Evolutionary conservation across 2,329 filamentous ascomycete genomes (phyloP).

Genomic region (Penicillium occitanis): DNA sequence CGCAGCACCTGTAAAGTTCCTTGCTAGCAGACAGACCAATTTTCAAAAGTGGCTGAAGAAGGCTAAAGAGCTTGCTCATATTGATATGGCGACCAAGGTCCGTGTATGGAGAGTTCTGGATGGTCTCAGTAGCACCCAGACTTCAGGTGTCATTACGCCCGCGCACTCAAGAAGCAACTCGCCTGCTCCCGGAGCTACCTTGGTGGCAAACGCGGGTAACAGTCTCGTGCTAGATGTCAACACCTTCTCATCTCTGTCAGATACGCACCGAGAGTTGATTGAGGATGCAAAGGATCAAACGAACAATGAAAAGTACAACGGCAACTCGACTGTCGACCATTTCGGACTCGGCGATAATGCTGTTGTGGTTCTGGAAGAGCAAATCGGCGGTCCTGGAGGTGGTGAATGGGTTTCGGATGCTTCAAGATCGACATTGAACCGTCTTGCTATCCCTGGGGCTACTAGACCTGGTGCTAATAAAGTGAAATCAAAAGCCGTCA

Average conservation of each 20-base stretch:
- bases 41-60: conserved; percentile 74
- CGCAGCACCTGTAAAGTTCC: conserved; percentile 62
- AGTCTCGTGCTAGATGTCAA: conserved; percentile 62
- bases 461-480: conserved; percentile 37
- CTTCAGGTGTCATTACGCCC: conserved; percentile 47
- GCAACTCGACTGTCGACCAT: conserved; percentile 63
- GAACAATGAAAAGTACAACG: conserved; percentile 73
- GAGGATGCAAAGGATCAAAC: conserved; percentile 68
- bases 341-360: conserved; percentile 70
- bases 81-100: conserved; percentile 71
- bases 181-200: conserved; percentile 44
- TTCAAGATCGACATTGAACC: conserved; percentile 44
- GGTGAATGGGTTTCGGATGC: conserved; percentile 58
- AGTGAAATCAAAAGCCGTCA: conserved; percentile 40
- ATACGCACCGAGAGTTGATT: conserved; percentile 63
- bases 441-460: conserved; percentile 51
- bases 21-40: conserved; percentile 68
- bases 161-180: conserved; percentile 46
- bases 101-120: conserved; percentile 68
- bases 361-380: conserved; percentile 80
- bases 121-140: conserved; percentile 45
- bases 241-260: conserved; percentile 62
- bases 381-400: conserved; percentile 55
- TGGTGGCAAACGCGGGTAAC: conserved; percentile 45
- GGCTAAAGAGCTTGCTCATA: conserved; percentile 66